phyloP scores from a whole-genome alignment of 1,284 basidiomycete species.

The Hortiboletus rubellus region DNA sequence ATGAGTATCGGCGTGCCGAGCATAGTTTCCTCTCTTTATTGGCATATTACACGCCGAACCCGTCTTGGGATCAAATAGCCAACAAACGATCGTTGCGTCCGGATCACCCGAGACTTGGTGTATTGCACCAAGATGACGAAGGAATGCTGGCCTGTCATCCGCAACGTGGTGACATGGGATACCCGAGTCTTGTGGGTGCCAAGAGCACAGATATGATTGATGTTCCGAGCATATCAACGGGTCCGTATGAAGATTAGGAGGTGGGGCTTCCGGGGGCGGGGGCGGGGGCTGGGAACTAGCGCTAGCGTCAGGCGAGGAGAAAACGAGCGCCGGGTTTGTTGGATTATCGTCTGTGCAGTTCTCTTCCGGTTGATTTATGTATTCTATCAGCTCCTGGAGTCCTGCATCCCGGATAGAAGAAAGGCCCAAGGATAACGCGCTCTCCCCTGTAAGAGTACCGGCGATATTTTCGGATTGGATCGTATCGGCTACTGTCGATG shows the following conservation, averaged over 20 bases:
- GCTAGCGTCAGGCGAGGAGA: background rate
- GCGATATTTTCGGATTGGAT: background rate
- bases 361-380: background rate
- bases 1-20: constrained; percentile 26
- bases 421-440: no score
- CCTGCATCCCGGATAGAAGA: no score
- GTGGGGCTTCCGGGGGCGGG: background rate
- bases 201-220: constrained; percentile 11
- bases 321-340: background rate
- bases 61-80: constrained; percentile 7
- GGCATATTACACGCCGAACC: constrained; percentile 4
- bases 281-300: background rate
- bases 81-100: constrained; percentile 3
- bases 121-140: constrained; percentile 12
- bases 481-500: background rate
- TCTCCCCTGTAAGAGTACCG: background rate
- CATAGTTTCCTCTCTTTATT: constrained; percentile 15
- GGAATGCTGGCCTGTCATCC: constrained; percentile 9
- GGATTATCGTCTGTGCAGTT: background rate
- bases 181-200: constrained; percentile 1
- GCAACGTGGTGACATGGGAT: constrained; percentile 6
- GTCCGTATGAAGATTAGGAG: background rate
- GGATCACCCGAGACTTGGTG: constrained; percentile 17
- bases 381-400: background rate
- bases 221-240: background rate